Evolutionary conservation across 208 protist species (phyloP).

Genomic region (Trypanosoma melophagium): DNA sequence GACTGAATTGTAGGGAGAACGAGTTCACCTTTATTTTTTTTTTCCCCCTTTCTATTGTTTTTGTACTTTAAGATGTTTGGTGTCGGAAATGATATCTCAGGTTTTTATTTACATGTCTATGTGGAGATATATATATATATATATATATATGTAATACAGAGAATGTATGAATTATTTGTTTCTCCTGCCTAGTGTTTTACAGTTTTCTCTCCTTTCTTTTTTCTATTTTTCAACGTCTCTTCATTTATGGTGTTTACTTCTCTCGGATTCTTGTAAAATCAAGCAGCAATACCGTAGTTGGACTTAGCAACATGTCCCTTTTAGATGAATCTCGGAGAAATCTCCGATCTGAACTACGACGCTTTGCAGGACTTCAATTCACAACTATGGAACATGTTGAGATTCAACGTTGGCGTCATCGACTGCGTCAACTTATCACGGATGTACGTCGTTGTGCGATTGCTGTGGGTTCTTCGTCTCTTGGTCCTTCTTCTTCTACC

Average conservation of each 20-base stretch:
- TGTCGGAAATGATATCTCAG: no score
- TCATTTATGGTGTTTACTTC: constrained; percentile 12
- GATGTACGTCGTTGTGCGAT: constrained; percentile 13
- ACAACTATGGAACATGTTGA: not conserved
- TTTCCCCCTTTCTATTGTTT: no score
- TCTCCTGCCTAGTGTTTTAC: not conserved
- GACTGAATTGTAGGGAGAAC: no score
- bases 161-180: no score
- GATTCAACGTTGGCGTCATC: constrained; percentile 10
- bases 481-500: no score
- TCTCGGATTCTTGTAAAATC: no score
- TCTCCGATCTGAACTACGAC: constrained; percentile 16
- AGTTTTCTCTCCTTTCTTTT: not conserved
- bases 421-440: constrained; percentile 17
- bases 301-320: constrained; percentile 7
- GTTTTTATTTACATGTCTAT: no score
- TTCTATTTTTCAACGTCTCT: not conserved
- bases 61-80: no score
- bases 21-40: no score
- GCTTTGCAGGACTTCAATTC: not conserved
- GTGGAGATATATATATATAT: no score
- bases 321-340: constrained; percentile 20
- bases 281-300: not conserved
- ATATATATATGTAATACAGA: no score
- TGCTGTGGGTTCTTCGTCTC: not conserved